Evolutionary conservation across 805 yeast species (phyloP).

Genomic region (Saturnispora sekii): DNA sequence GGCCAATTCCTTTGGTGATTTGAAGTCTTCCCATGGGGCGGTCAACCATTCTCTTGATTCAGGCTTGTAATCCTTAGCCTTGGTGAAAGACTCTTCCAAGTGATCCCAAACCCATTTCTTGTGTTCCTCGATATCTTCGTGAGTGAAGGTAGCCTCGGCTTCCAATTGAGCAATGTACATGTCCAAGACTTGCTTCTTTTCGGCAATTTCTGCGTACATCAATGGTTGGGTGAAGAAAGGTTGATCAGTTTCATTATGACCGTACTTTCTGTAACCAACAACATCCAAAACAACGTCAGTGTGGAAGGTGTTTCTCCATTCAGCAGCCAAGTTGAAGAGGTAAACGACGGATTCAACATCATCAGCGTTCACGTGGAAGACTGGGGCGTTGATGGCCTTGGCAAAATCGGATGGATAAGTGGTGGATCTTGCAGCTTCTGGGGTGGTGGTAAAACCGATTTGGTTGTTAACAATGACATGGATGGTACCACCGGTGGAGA

Average conservation of each 20-base stretch:
- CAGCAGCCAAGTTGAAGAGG: constrained; percentile 93
- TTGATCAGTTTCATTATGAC: constrained; percentile 99
- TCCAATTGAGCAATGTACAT: constrained; percentile 72
- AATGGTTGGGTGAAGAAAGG: constrained; percentile 98
- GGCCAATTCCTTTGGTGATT: constrained; percentile 94
- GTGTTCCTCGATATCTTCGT: constrained; percentile 89
- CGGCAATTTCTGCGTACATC: constrained; percentile 87
- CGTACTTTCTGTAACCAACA: constrained; percentile 97
- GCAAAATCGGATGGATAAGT: constrained; percentile 98
- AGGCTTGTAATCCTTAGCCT: constrained; percentile 84
- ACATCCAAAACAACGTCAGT: constrained; percentile 93
- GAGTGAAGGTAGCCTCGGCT: constrained; percentile 80
- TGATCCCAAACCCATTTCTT: constrained; percentile 96
- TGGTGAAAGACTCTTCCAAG: constrained; percentile 81
- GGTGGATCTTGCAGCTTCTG: constrained; percentile 94
- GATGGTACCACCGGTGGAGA: constrained; percentile 96
- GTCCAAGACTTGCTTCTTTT: constrained; percentile 83
- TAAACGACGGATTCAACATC: constrained; percentile 90
- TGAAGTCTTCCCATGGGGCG: constrained; percentile 98
- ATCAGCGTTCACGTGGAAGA: constrained; percentile 98
- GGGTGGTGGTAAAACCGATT: constrained; percentile 99
- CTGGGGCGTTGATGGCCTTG: constrained; percentile 93
- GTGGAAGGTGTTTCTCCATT: constrained; percentile 96
- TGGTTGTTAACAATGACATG: constrained; percentile 96
- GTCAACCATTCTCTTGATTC: constrained; percentile 96